These are phyloP conservation scores for Salicornia ramosissima DNA, from an alignment of 148 eudicot species.

Conservation along the genomic window DNA sequence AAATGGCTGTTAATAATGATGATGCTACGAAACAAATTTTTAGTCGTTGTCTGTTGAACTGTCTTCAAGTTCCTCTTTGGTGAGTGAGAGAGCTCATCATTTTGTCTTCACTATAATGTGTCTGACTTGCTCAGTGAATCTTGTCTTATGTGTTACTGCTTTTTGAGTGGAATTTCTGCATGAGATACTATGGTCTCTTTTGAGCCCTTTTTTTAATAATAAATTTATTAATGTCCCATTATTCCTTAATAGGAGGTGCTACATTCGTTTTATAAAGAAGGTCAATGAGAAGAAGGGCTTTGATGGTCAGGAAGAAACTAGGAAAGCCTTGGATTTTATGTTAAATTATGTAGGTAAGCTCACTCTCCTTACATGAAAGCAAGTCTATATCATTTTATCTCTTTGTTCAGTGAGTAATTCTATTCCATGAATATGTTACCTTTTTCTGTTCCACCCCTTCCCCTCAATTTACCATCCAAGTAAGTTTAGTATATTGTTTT, in stretches of 20 bases:
- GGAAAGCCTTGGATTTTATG: slow-evolving; percentile 98
- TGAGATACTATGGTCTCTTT: not conserved
- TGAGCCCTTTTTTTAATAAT: slow-evolving; percentile 5
- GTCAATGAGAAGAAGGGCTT: slow-evolving; percentile 86
- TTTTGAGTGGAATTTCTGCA: slow-evolving; percentile 4
- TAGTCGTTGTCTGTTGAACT: slow-evolving; percentile 84
- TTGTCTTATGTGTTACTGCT: not conserved
- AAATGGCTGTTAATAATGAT: slow-evolving; percentile 83
- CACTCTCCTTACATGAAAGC: slow-evolving; percentile 2
- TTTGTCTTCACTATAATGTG: not conserved
- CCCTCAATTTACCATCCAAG: too few species aligned
- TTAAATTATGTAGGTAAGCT: slow-evolving; percentile 82
- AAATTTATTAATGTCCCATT: slow-evolving; percentile 1
- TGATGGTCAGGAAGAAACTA: slow-evolving; percentile 94
- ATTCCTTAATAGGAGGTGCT: slow-evolving; percentile 66
- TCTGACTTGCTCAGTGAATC: slow-evolving; percentile 4
- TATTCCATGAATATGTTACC: too few species aligned
- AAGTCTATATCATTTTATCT: not conserved
- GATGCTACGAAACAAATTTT: slow-evolving; percentile 90
- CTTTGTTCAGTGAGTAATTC: not conserved
- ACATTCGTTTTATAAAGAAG: slow-evolving; percentile 84
- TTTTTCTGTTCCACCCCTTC: too few species aligned
- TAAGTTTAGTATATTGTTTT: too few species aligned
- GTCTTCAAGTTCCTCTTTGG: slow-evolving; percentile 94
- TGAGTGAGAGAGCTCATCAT: slow-evolving; percentile 27